Evolutionary conservation across 2,329 filamentous ascomycete genomes (phyloP), one percentile per base, ranked within the genome.

Genomic region (Hymenoscyphus repandus): DNA sequence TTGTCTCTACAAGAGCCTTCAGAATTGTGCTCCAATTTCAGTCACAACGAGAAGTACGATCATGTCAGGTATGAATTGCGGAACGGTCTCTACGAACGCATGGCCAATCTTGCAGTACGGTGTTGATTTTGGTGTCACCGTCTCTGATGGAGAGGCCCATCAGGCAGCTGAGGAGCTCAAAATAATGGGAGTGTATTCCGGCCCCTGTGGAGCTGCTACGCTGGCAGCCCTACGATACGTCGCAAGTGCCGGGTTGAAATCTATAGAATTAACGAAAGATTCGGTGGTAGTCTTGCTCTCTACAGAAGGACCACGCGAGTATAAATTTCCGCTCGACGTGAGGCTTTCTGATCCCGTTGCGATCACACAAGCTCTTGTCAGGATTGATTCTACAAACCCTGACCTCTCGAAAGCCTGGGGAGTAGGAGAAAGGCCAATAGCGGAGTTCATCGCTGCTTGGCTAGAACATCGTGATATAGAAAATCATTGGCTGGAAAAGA

Each of bases 1-100:
- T 0, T 83, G 79, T 55, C 65, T 87, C 6, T 73, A 73, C 51
- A 71, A 73, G 33, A 81, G 77, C 32, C 65, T 86, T 1, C 64
- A 68, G 27, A 18, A 17, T n/a, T 18, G n/a, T n/a, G 31, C 42
- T 54, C 61, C 30, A 4, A 53, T 64, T 33, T 61, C 72, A 2
- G 68, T 64, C 1, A 58, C 69, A 0, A 67, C 74, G 3, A 31
- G 52, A 2, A 76, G 74, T 0, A 62, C 74, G 0, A 77, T 76
- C 51, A 76, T 76, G 71, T 66, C 69, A 11, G 75, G 76, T 0
- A 71, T 78, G 67, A 70, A 74, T 45, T 78, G 76, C 45, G 75
- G 75, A 0, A 78, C 74, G 0, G 66, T 75, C 0, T 75, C 72
- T 2, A 60, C 64, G 0, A 71, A 68, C 11, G 74, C 74, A 0